Evolutionary conservation across 2,329 filamentous ascomycete genomes (phyloP).

Genomic region (Phaeosphaeria sp.): DNA sequence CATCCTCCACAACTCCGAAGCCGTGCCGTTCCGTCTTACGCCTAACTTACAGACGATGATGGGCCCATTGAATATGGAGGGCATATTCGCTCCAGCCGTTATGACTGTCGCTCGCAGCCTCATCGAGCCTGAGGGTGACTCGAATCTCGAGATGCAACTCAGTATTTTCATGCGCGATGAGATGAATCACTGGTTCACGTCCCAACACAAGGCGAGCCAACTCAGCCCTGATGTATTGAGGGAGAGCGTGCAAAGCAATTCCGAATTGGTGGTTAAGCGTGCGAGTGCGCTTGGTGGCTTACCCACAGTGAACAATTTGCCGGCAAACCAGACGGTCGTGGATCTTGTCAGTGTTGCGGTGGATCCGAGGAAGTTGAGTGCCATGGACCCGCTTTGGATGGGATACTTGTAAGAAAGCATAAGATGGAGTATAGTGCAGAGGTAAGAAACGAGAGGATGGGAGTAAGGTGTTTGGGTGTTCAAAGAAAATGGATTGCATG

Average conservation of each 20-base stretch:
- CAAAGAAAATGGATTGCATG: background rate
- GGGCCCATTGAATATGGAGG: conserved; percentile 94
- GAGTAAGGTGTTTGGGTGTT: background rate
- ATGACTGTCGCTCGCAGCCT: conserved; percentile 97
- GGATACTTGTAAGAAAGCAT: conserved; percentile 72
- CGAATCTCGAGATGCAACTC: conserved; percentile 83
- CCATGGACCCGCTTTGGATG: conserved; percentile 97
- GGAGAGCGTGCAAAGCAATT: conserved; percentile 84
- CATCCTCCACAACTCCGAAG: conserved; percentile 92
- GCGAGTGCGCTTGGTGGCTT: conserved; percentile 83
- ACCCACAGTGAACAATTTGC: conserved; percentile 76
- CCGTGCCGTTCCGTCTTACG: conserved; percentile 95
- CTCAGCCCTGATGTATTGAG: conserved; percentile 71
- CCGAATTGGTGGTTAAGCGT: conserved; percentile 89
- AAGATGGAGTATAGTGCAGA: background rate
- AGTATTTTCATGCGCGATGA: conserved; percentile 96
- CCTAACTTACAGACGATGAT: conserved; percentile 96
- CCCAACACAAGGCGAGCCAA: conserved; percentile 67
- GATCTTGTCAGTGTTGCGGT: conserved; percentile 92
- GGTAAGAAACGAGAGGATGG: background rate
- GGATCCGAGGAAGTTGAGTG: conserved; percentile 85
- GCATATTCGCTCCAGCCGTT: conserved; percentile 91
- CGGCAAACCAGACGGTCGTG: conserved; percentile 96
- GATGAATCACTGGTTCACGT: conserved; percentile 96
- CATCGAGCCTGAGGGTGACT: conserved; percentile 77